A percentile compares a stretch with the other conserved stretches of the same genome.
Evolutionary conservation across 1,284 basidiomycete species (phyloP).

Genomic region (Pseudozyma tsukubaensis): DNA sequence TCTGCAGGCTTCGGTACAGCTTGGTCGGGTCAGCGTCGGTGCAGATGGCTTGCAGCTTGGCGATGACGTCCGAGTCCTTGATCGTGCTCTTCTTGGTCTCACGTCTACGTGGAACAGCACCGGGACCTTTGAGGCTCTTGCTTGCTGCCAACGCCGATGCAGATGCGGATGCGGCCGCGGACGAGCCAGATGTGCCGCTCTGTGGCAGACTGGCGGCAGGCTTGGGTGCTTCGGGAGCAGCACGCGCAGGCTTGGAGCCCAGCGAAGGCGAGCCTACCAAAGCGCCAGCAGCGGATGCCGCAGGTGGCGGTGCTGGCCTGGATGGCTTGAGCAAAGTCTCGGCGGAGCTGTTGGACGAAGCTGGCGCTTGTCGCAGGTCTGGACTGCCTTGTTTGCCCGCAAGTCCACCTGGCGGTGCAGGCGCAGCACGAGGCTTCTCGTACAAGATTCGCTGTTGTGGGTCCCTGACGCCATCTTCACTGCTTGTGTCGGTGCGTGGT

Average conservation of each 20-base stretch:
- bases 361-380: conserved; percentile 26
- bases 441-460: conserved; percentile 32
- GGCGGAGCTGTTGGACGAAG: conserved; percentile 23
- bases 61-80: conserved; percentile 89
- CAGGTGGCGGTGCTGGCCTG: conserved; percentile 41
- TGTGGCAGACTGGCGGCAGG: too few relatives aligned
- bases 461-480: conserved; percentile 33
- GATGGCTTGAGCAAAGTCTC: conserved; percentile 45
- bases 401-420: conserved; percentile 42
- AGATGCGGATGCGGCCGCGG: conserved; percentile 6
- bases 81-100: conserved; percentile 78
- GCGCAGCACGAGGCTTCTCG: conserved; percentile 56
- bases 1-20: conserved; percentile 89
- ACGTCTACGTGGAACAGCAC: conserved; percentile 75
- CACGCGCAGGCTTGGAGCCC: conserved; percentile 15
- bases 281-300: too few relatives aligned
- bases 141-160: conserved; percentile 10
- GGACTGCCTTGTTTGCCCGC: conserved; percentile 26
- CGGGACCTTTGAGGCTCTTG: conserved; percentile 34
- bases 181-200: conserved; percentile 10
- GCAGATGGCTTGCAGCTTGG: conserved; percentile 90
- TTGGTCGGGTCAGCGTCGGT: conserved; percentile 96
- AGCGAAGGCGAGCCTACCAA: conserved; percentile 20
- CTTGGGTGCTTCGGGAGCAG: conserved; percentile 5
- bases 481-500: conserved; percentile 41